Conservation (phyloP, 2,329 filamentous ascomycete species). For the Aspergillus fijiensis region DNA sequence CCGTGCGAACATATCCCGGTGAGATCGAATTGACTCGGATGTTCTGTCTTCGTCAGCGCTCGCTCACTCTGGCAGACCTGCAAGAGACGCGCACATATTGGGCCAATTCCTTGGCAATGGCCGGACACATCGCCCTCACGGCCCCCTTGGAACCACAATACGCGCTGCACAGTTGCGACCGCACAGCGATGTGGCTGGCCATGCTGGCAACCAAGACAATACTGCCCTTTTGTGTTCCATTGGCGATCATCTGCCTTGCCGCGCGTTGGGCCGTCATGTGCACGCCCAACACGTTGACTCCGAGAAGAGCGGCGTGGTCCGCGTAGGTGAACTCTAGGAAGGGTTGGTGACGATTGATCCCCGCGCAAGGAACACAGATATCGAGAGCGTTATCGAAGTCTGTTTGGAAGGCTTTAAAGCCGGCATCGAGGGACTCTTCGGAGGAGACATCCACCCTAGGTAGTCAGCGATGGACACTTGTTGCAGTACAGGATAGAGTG, state of each 20-base stretch:
- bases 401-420: conserved; percentile 34
- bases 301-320: conserved; percentile 44
- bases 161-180: conserved; percentile 49
- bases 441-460: conserved; percentile 43
- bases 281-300: conserved; percentile 47
- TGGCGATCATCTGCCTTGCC: conserved; percentile 53
- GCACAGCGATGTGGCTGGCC: conserved; percentile 53
- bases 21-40: conserved; percentile 47
- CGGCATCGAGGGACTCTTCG: conserved; percentile 29
- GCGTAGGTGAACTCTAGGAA: conserved; percentile 49
- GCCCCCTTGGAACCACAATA: conserved; percentile 52
- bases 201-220: conserved; percentile 57
- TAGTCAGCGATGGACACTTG: too few relatives aligned
- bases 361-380: conserved; percentile 48
- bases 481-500: not conserved
- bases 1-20: conserved; percentile 41
- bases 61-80: not conserved
- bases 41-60: conserved; percentile 22
- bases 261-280: conserved; percentile 52
- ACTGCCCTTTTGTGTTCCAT: conserved; percentile 51
- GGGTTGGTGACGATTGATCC: conserved; percentile 46
- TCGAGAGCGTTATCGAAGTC: conserved; percentile 43
- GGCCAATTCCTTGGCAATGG: conserved; percentile 49
- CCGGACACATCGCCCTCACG: conserved; percentile 48
- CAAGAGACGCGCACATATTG: conserved; percentile 31